Evolutionary conservation across 148 eudicot species (phyloP).

Genomic region (Chenopodium formosanum): DNA sequence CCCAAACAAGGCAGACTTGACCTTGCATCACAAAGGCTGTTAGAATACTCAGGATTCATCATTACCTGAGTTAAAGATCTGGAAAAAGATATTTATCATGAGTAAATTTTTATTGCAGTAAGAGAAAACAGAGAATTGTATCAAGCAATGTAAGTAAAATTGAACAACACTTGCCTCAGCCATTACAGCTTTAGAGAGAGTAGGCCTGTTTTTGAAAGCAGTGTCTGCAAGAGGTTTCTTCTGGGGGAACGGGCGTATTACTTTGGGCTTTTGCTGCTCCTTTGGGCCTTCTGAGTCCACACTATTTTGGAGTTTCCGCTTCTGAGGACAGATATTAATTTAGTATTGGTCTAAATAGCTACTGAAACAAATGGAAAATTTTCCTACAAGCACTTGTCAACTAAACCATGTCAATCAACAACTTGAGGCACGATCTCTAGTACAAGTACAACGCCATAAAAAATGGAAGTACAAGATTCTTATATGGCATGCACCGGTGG

Average conservation of each 20-base stretch:
- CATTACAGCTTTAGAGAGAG: slow-evolving; percentile 54
- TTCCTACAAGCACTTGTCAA: neutral
- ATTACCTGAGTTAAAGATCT: slow-evolving; percentile 12
- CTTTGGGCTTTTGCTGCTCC: slow-evolving; percentile 40
- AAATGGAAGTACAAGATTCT: no score
- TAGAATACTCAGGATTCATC: slow-evolving; percentile 6
- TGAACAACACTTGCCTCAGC: slow-evolving; percentile 34
- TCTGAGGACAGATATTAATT: slow-evolving; percentile 33
- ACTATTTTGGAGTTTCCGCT: slow-evolving; percentile 52
- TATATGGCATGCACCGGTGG: neutral
- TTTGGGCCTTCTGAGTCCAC: slow-evolving; percentile 31
- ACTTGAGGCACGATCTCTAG: no score
- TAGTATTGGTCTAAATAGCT: neutral
- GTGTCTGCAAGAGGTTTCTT: slow-evolving; percentile 45
- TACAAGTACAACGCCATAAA: no score
- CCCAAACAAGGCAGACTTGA: neutral
- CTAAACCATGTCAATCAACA: neutral
- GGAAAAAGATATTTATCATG: neutral
- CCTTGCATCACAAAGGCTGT: neutral
- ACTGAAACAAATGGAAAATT: neutral
- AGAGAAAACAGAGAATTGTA: neutral
- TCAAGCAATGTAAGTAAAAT: neutral
- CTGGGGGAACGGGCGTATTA: slow-evolving; percentile 56
- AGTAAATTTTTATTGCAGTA: neutral
- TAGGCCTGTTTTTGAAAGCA: slow-evolving; percentile 41